phyloP scores from a whole-genome alignment of 768 basidiomycete species.

The Neoboletus brunneissimus region DNA sequence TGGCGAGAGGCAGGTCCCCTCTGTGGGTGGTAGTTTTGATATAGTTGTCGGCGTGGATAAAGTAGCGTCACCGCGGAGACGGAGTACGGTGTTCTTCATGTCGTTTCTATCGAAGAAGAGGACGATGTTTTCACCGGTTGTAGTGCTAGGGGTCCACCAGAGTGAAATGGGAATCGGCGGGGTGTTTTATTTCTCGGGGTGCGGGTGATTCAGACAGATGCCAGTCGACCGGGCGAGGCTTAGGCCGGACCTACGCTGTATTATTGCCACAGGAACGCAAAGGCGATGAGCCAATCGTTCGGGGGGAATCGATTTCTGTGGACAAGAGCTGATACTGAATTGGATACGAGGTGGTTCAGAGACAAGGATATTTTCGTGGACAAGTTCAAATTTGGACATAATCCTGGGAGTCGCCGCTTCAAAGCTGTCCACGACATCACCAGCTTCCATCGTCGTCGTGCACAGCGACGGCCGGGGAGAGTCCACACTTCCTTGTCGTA shows the following conservation, averaged over 20 bases:
- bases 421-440: conserved; percentile 11
- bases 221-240: no score
- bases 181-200: background rate
- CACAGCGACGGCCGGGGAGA: background rate
- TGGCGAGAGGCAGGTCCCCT: background rate
- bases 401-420: conserved; percentile 12
- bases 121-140: background rate
- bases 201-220: no score
- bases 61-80: background rate
- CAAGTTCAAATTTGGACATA: conserved; percentile 11
- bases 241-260: background rate
- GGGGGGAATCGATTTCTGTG: background rate
- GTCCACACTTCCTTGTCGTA: background rate
- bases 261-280: background rate
- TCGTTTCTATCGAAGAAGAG: conserved; percentile 1
- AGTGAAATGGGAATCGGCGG: background rate
- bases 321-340: no score
- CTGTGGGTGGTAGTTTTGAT: background rate
- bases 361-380: background rate
- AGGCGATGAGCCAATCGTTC: no score
- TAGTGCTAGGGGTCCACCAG: background rate
- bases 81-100: background rate
- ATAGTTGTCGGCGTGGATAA: background rate
- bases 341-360: no score
- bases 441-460: background rate